Percentiles rank a stretch among this genome's conserved stretches.
phyloP scores from a whole-genome alignment of 352 stramenopile species.

The Pythium rhizo-oryzae region DNA sequence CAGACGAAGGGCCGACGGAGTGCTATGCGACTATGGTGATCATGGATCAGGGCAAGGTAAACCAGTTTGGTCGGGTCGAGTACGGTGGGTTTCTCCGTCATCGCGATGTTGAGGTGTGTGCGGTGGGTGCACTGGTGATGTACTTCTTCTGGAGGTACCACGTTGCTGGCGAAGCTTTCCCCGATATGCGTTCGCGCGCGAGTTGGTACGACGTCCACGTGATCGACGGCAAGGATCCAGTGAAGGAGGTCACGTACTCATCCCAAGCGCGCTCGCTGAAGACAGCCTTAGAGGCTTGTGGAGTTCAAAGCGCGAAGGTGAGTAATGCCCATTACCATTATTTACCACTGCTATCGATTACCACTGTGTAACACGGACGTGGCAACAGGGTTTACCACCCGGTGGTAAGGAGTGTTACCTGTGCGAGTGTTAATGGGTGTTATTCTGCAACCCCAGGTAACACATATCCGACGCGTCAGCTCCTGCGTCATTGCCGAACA shows the following conservation, averaged over 20 bases:
- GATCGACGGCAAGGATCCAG: no score
- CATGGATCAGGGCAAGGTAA: conserved; percentile 11
- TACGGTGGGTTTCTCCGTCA: conserved; percentile 7
- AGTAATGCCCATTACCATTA: background rate
- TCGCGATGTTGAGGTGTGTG: background rate
- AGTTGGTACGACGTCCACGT: conserved; percentile 8
- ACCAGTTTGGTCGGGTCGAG: conserved; percentile 4
- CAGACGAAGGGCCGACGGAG: background rate
- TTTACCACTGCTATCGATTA: background rate
- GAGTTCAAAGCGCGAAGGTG: conserved; percentile 6
- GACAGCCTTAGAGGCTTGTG: conserved; percentile 1
- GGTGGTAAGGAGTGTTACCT: background rate
- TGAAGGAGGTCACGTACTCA: background rate
- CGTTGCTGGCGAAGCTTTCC: background rate
- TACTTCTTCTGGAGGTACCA: conserved; percentile 11
- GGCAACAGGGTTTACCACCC: no score
- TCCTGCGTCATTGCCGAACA: conserved; percentile 17
- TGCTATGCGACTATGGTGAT: background rate
- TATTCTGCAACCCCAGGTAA: conserved; percentile 13
- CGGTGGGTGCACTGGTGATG: conserved; percentile 1
- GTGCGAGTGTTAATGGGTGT: background rate
- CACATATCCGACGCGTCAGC: conserved; percentile 8
- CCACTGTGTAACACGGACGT: background rate
- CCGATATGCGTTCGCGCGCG: background rate
- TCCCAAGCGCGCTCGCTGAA: conserved; percentile 1